Percentiles rank a stretch among this genome's conserved stretches.
Evolutionary conservation across 129 eudicot species (phyloP).

Genomic region (Helichrysum umbraculigerum): DNA sequence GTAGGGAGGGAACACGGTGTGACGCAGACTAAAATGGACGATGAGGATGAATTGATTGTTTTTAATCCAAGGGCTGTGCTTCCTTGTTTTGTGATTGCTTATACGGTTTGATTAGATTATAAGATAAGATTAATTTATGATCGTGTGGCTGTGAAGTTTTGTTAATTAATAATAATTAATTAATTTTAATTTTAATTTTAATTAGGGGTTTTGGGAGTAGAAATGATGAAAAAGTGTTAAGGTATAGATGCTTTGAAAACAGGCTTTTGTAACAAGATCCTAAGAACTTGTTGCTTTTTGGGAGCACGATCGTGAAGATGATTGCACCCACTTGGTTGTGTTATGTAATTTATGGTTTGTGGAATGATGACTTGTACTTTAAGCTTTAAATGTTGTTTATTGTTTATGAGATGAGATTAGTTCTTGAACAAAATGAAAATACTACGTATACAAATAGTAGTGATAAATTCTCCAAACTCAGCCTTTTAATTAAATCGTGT

Average conservation of each 20-base stretch:
- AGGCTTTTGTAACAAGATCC: conserved; percentile 42
- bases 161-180: not conserved
- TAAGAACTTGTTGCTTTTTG: conserved; percentile 38
- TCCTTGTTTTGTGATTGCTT: conserved; percentile 88
- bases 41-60: conserved; percentile 75
- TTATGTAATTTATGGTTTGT: conserved; percentile 31
- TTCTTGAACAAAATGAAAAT: too few relatives aligned
- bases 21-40: conserved; percentile 43
- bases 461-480: too few relatives aligned
- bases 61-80: conserved; percentile 95
- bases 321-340: conserved; percentile 40
- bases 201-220: conserved; percentile 5
- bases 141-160: conserved; percentile 38
- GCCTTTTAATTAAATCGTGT: too few relatives aligned
- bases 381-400: conserved; percentile 28
- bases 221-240: conserved; percentile 7
- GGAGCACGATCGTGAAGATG: conserved; percentile 34
- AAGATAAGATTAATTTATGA: not conserved
- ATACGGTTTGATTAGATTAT: conserved; percentile 51
- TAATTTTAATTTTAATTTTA: not conserved
- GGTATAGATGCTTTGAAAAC: conserved; percentile 10
- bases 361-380: conserved; percentile 34
- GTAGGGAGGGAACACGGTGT: conserved; percentile 55
- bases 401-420: conserved; percentile 16
- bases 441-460: too few relatives aligned